phyloP scores from a whole-genome alignment of 2,329 filamentous ascomycete genomes.

The Fusarium equiseti region DNA sequence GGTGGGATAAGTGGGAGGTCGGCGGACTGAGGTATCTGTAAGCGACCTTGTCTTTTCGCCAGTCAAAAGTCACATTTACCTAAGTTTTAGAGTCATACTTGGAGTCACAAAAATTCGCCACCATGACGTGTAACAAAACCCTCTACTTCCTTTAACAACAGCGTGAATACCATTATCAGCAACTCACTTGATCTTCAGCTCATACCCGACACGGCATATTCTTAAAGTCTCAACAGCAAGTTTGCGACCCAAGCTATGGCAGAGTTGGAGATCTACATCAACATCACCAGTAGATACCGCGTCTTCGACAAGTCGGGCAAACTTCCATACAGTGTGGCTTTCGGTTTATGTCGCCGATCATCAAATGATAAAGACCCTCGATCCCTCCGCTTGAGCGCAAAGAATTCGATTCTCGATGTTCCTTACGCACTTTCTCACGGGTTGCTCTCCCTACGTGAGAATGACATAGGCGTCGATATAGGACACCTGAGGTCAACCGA shows the following conservation, averaged over 20 bases:
- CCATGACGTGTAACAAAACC: neutral
- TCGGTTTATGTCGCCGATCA: neutral
- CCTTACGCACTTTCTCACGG: neutral
- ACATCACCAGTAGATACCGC: neutral
- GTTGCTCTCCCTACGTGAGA: neutral
- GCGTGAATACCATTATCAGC: too few relatives aligned
- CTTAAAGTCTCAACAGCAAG: rapidly evolving
- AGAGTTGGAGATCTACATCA: neutral
- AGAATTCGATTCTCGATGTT: neutral
- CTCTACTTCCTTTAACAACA: rapidly evolving
- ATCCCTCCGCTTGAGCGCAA: neutral
- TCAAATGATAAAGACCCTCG: neutral
- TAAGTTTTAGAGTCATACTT: neutral
- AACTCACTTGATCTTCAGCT: neutral
- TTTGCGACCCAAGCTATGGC: neutral
- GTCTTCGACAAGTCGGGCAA: neutral
- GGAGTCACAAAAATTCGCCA: neutral
- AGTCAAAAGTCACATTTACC: neutral
- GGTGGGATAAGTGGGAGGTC: rapidly evolving
- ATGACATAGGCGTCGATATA: neutral
- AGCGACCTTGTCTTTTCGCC: rapidly evolving
- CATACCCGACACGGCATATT: neutral
- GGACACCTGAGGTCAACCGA: neutral
- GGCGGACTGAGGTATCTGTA: neutral
- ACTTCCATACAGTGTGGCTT: neutral